Evolutionary conservation across 2,329 filamentous ascomycete genomes (phyloP).

Genomic region (Bisporella sp.): DNA sequence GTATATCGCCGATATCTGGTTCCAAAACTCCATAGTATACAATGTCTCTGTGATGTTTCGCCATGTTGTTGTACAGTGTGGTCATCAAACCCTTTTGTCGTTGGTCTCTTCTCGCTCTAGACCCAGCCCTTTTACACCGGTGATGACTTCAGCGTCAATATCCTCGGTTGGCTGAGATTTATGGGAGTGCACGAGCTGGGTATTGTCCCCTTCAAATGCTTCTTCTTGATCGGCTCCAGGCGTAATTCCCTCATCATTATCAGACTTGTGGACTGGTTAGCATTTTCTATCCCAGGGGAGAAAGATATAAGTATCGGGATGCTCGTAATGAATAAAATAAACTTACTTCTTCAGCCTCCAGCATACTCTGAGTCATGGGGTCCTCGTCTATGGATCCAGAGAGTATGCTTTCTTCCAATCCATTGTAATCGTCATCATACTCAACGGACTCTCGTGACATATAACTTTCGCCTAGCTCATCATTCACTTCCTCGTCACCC

Average conservation of each 20-base stretch:
- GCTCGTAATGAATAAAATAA: too few relatives aligned
- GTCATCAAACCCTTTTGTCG: constrained; percentile 1
- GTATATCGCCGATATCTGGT: too few relatives aligned
- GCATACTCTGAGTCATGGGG: constrained; percentile 14
- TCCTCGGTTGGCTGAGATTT: constrained; percentile 27
- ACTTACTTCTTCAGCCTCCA: constrained; percentile 26
- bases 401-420: constrained; percentile 20
- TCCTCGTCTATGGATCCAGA: constrained; percentile 22
- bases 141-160: constrained; percentile 49
- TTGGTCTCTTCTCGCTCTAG: constrained; percentile 31
- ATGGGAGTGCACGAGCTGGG: constrained; percentile 10
- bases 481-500: constrained; percentile 42
- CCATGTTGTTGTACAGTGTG: neutral
- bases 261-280: constrained; percentile 15
- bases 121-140: constrained; percentile 48
- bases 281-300: constrained; percentile 4
- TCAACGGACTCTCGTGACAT: constrained; percentile 45
- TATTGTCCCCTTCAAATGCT: constrained; percentile 3
- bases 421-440: constrained; percentile 35
- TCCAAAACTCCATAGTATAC: too few relatives aligned
- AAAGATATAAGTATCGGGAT: neutral
- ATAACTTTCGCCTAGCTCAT: constrained; percentile 49
- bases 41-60: too few relatives aligned
- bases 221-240: constrained; percentile 10
- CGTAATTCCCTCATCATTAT: constrained; percentile 24